A percentile compares a stretch with the other conserved stretches of the same genome.
These are phyloP conservation scores for Exophiala lecanii-corni DNA, from an alignment of 2,329 filamentous ascomycete genomes.

Conservation along the genomic window DNA sequence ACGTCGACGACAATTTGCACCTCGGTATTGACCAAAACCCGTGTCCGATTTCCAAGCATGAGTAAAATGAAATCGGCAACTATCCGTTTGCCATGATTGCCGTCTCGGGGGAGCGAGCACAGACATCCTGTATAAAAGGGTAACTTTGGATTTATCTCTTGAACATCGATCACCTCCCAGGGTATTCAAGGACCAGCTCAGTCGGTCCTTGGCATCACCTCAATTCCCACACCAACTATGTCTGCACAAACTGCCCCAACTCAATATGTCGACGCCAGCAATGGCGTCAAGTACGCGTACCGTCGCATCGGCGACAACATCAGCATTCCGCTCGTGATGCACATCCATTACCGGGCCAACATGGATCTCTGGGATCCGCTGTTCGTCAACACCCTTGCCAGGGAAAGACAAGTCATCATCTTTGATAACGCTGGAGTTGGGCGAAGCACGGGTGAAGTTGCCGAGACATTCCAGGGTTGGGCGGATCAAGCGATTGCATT, in stretches of 20 bases:
- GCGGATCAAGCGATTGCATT: slow-evolving; percentile 14
- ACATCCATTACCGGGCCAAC: slow-evolving; percentile 19
- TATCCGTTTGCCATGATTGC: no score
- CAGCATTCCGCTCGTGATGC: slow-evolving; percentile 14
- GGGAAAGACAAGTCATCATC: slow-evolving; percentile 13
- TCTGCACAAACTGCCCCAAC: slow-evolving; percentile 17
- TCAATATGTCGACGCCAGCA: slow-evolving; percentile 13
- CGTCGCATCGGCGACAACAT: slow-evolving; percentile 12
- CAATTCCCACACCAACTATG: no score
- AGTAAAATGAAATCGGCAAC: no score
- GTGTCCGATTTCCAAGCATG: no score
- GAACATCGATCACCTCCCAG: no score
- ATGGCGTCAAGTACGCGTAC: slow-evolving; percentile 17
- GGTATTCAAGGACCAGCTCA: no score
- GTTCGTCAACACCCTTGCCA: slow-evolving; percentile 16
- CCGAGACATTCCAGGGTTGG: slow-evolving; percentile 17
- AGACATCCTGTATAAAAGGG: no score
- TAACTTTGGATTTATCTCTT: no score
- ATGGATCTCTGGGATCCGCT: slow-evolving; percentile 20
- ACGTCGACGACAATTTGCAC: no score
- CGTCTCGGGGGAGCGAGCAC: no score
- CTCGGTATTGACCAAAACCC: no score
- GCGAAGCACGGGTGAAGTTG: slow-evolving; percentile 13
- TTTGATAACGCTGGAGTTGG: slow-evolving; percentile 21
- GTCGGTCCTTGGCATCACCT: no score